Conservation (phyloP, 2,329 filamentous ascomycete genomes). For the Aspergillus fructus region DNA sequence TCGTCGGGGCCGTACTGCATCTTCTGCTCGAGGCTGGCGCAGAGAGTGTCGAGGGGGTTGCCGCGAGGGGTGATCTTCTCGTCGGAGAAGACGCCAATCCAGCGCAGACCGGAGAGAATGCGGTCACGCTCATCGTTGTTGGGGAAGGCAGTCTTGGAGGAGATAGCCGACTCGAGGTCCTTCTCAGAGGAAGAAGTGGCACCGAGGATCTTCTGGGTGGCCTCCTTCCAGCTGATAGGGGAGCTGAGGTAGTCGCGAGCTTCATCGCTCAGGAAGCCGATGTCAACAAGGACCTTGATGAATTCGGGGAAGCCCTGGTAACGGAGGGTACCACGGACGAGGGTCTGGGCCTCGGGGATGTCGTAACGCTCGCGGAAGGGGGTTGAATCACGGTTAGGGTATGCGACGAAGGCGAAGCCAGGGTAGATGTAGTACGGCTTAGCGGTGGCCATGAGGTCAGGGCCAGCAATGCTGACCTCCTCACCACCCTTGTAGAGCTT, state of each 20-base stretch:
- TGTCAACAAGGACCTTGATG: constrained; percentile 81
- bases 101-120: constrained; percentile 70
- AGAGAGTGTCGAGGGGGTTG: constrained; percentile 87
- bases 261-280: constrained; percentile 80
- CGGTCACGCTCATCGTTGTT: constrained; percentile 66
- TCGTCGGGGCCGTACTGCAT: constrained; percentile 83
- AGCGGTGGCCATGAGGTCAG: constrained; percentile 78
- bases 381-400: constrained; percentile 89
- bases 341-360: constrained; percentile 87
- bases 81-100: constrained; percentile 68
- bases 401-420: constrained; percentile 84
- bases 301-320: constrained; percentile 63
- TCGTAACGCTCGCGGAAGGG: constrained; percentile 83
- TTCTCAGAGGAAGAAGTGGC: constrained; percentile 64
- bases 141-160: constrained; percentile 71
- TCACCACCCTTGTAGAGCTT: constrained; percentile 79
- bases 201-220: constrained; percentile 73
- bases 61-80: constrained; percentile 68
- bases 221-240: constrained; percentile 78
- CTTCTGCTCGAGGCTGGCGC: constrained; percentile 84
- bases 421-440: constrained; percentile 92
- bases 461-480: constrained; percentile 62
- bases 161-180: constrained; percentile 72
- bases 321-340: constrained; percentile 57
- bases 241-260: constrained; percentile 64